These are phyloP conservation scores for Escovopsis sp. DNA, from an alignment of 2,329 filamentous ascomycete species.

Conservation along the genomic window DNA sequence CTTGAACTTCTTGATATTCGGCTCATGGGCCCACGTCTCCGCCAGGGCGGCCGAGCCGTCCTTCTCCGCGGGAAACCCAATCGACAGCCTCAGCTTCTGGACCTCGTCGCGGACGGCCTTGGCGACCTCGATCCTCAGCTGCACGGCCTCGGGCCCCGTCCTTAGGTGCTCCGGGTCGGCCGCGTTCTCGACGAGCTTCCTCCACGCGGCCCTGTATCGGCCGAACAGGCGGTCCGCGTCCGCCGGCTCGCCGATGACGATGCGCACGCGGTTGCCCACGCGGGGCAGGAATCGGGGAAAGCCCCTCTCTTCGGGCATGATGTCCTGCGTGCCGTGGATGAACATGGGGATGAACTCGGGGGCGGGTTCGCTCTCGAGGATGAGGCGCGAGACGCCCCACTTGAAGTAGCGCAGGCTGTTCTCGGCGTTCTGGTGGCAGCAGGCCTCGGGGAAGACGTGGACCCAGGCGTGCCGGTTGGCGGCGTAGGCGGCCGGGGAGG, in stretches of 20 bases:
- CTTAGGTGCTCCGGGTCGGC: conserved; percentile 32
- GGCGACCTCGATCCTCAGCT: conserved; percentile 61
- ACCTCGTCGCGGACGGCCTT: conserved; percentile 65
- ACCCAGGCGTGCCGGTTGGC: conserved; percentile 67
- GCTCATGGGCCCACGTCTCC: conserved; percentile 59
- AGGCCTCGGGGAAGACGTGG: conserved; percentile 91
- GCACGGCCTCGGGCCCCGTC: conserved; percentile 46
- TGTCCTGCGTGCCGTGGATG: conserved; percentile 72
- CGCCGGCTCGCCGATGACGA: conserved; percentile 67
- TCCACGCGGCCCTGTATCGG: conserved; percentile 62
- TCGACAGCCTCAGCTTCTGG: conserved; percentile 53
- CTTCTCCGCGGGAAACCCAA: conserved; percentile 61
- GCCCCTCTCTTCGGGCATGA: conserved; percentile 72
- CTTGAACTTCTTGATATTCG: conserved; percentile 30
- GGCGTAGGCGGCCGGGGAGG: conserved; percentile 56
- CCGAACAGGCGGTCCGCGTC: conserved; percentile 64
- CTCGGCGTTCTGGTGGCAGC: conserved; percentile 72
- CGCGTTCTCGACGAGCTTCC: conserved; percentile 37
- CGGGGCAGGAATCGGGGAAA: conserved; percentile 75
- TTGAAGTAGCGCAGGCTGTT: conserved; percentile 90
- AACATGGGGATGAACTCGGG: conserved; percentile 90
- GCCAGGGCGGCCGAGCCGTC: conserved; percentile 62
- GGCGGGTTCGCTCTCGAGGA: conserved; percentile 74
- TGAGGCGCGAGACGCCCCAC: conserved; percentile 85
- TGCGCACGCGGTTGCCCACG: conserved; percentile 49